Percentiles rank a stretch among this genome's conserved stretches.
Conservation (phyloP, 2,329 filamentous ascomycete species). For the Metarhizium humberi region DNA sequence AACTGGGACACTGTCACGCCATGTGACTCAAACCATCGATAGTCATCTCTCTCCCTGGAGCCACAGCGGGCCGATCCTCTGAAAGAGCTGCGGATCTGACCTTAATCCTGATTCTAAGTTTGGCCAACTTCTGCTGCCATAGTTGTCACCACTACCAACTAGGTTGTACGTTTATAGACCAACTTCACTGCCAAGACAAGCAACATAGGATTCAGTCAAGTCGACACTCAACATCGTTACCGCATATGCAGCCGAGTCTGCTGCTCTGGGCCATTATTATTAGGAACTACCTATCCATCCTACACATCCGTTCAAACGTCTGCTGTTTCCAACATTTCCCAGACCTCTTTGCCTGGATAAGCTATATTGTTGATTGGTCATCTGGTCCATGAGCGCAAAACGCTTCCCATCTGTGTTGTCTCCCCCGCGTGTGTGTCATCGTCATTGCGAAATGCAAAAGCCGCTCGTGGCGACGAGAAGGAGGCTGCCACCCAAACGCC, state of each 20-base stretch:
- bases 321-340: slow-evolving; percentile 5
- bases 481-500: slow-evolving; percentile 2
- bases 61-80: not conserved
- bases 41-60: not conserved
- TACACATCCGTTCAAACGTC: not conserved
- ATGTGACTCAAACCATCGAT: too few species aligned
- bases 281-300: slow-evolving; percentile 10
- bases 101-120: not conserved
- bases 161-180: too few species aligned
- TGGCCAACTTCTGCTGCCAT: too few species aligned
- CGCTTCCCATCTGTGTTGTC: not conserved
- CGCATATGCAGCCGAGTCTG: not conserved
- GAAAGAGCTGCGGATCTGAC: not conserved
- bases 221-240: not conserved
- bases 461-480: not conserved
- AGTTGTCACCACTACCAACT: too few species aligned
- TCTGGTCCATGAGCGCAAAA: not conserved
- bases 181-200: not conserved
- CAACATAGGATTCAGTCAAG: not conserved
- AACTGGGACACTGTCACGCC: too few species aligned
- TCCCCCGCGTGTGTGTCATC: not conserved
- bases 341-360: not conserved
- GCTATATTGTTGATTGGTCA: not conserved
- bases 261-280: slow-evolving; percentile 9
- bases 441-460: not conserved